phyloP scores from a whole-genome alignment of 1,139 yeast species.

The Protomyces inundatus region DNA sequence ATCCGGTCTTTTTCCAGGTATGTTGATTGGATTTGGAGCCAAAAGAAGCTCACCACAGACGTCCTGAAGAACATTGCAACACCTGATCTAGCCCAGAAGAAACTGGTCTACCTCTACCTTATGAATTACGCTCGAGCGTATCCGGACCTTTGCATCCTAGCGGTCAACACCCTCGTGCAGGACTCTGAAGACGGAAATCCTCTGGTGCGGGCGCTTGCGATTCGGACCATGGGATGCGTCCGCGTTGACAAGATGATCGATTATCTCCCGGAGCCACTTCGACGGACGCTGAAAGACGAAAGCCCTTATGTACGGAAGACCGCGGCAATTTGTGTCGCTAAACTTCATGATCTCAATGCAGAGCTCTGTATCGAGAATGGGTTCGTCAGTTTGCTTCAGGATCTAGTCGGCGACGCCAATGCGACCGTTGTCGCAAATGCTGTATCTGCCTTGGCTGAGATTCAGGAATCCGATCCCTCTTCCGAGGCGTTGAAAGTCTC shows the following conservation, averaged over 20 bases:
- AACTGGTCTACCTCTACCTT: slow-evolving; percentile 84
- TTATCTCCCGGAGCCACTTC: slow-evolving; percentile 84
- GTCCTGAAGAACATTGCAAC: slow-evolving; percentile 95
- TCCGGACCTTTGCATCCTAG: slow-evolving; percentile 91
- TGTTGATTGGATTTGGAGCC: neutral
- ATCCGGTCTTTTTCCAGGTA: slow-evolving; percentile 75
- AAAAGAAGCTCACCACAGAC: slow-evolving; percentile 43
- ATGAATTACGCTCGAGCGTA: slow-evolving; percentile 97
- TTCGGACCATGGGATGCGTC: slow-evolving; percentile 97
- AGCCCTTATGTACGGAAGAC: slow-evolving; percentile 97
- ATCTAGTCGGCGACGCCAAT: slow-evolving; percentile 76
- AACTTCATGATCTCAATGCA: slow-evolving; percentile 80
- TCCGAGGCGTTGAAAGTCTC: slow-evolving; percentile 46
- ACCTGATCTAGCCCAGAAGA: slow-evolving; percentile 93
- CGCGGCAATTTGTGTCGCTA: slow-evolving; percentile 96
- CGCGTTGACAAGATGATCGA: slow-evolving; percentile 93
- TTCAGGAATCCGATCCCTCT: slow-evolving; percentile 62
- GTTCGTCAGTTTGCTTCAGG: slow-evolving; percentile 63
- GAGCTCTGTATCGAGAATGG: slow-evolving; percentile 82
- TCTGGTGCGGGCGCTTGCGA: slow-evolving; percentile 88
- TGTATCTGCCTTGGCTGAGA: slow-evolving; percentile 76
- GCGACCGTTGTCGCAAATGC: slow-evolving; percentile 97
- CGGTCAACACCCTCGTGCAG: slow-evolving; percentile 90
- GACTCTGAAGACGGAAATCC: slow-evolving; percentile 98
- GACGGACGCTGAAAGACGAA: slow-evolving; percentile 77